These are phyloP conservation scores for Coix lacrymajobi DNA, from an alignment of 176 grass and related monocot species.

Conservation along the genomic window DNA sequence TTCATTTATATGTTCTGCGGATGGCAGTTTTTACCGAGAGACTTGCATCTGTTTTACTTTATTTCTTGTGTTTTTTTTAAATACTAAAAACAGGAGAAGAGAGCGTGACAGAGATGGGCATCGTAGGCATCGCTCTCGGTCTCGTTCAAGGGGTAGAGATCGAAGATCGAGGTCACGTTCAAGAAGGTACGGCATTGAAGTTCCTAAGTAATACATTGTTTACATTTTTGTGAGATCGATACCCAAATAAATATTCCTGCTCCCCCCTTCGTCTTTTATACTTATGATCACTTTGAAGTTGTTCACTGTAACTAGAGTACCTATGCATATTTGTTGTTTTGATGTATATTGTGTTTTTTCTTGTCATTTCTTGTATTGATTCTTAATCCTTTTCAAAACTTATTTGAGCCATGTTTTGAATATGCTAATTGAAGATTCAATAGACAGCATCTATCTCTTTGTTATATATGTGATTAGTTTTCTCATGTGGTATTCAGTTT, in stretches of 20 bases:
- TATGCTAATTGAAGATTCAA: background rate
- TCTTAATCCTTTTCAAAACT: background rate
- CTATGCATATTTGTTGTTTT: background rate
- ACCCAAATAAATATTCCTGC: background rate
- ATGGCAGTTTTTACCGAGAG: background rate
- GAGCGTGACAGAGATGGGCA: conserved; percentile 71
- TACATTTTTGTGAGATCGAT: conserved; percentile 11
- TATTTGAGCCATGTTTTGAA: background rate
- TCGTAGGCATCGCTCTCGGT: conserved; percentile 52
- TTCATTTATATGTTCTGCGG: conserved; percentile 3
- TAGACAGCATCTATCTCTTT: background rate
- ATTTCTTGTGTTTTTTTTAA: background rate
- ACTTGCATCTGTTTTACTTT: background rate
- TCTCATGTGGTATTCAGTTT: conserved; percentile 13
- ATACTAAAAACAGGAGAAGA: conserved; percentile 48
- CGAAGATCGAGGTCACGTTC: conserved; percentile 61
- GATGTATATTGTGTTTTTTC: background rate
- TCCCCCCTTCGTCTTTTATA: background rate
- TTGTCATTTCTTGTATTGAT: background rate
- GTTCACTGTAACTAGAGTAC: background rate
- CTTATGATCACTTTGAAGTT: background rate
- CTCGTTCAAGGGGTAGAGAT: conserved; percentile 70
- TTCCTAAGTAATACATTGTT: background rate
- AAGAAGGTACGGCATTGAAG: conserved; percentile 56
- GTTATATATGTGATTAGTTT: background rate